Conservation (phyloP, 495 filamentous ascomycete species). For the Halenospora varia region DNA sequence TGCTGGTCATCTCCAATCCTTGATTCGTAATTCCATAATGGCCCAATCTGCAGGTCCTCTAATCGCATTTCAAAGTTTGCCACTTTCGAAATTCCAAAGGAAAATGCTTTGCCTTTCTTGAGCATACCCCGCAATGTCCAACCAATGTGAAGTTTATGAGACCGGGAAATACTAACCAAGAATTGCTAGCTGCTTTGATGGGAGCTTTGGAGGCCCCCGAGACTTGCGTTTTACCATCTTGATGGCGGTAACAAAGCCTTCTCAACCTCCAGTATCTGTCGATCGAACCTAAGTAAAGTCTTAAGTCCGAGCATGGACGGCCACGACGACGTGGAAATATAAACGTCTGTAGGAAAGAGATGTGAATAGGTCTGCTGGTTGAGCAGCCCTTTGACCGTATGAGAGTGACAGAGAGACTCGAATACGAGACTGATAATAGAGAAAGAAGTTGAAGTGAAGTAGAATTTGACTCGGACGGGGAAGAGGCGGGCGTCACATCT, state of each 20-base stretch:
- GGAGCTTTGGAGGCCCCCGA: constrained; percentile 36
- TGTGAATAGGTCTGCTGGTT: too few species aligned
- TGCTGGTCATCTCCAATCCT: too few species aligned
- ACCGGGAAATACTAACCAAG: constrained; percentile 55
- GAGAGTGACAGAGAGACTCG: background rate
- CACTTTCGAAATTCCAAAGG: too few species aligned
- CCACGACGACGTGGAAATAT: background rate
- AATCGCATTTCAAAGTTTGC: too few species aligned
- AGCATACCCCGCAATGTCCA: too few species aligned
- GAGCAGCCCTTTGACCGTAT: background rate
- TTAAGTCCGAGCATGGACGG: constrained; percentile 14
- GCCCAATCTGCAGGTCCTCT: too few species aligned
- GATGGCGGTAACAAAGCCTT: background rate
- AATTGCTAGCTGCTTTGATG: constrained; percentile 49
- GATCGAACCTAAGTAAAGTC: background rate
- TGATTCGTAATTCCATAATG: too few species aligned
- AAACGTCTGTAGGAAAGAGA: background rate
- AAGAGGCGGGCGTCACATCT: background rate
- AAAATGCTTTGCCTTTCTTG: too few species aligned
- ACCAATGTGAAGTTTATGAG: too few species aligned
- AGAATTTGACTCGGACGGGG: background rate
- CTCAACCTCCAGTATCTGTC: constrained; percentile 8
- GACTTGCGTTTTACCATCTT: constrained; percentile 16
- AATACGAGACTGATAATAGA: background rate
- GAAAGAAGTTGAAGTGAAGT: background rate